phyloP scores from a whole-genome alignment of 2,329 filamentous ascomycete species.

The Arthrobotrys pseudoclavata region DNA sequence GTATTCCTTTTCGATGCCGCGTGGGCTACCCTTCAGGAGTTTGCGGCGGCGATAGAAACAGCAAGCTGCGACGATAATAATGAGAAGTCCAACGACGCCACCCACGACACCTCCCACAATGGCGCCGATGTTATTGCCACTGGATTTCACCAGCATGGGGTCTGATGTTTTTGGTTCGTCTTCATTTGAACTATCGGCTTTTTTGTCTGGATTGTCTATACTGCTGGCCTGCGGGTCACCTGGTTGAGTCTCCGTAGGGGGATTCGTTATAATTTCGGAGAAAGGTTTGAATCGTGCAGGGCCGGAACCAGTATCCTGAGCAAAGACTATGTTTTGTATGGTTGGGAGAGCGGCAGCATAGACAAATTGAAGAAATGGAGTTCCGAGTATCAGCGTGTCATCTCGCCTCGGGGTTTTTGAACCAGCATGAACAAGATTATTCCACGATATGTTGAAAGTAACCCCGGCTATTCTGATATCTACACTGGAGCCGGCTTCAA shows the following conservation, averaged over 20 bases:
- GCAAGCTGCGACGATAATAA: slow-evolving; percentile 67
- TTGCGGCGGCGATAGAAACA: slow-evolving; percentile 67
- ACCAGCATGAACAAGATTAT: not conserved
- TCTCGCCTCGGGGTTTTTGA: not conserved
- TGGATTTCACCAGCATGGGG: not conserved
- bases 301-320: not conserved
- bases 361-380: slow-evolving; percentile 35
- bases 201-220: not conserved
- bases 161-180: not conserved
- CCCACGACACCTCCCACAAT: slow-evolving; percentile 70
- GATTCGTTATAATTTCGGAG: slow-evolving; percentile 2
- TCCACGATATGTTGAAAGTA: slow-evolving; percentile 31
- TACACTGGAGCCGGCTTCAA: not conserved
- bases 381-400: slow-evolving; percentile 27
- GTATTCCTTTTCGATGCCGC: slow-evolving; percentile 51
- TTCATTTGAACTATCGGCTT: not conserved
- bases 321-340: slow-evolving; percentile 1
- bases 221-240: not conserved
- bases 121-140: slow-evolving; percentile 65
- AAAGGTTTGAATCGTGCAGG: slow-evolving; percentile 17
- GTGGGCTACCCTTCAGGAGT: slow-evolving; percentile 12
- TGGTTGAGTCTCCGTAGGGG: slow-evolving; percentile 31
- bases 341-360: slow-evolving; percentile 32
- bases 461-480: slow-evolving; percentile 19
- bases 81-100: slow-evolving; percentile 67